Base-by-base conservation (phyloP, 202 grass and related monocot genomes). In the Brachypodium distachyon region DNA sequence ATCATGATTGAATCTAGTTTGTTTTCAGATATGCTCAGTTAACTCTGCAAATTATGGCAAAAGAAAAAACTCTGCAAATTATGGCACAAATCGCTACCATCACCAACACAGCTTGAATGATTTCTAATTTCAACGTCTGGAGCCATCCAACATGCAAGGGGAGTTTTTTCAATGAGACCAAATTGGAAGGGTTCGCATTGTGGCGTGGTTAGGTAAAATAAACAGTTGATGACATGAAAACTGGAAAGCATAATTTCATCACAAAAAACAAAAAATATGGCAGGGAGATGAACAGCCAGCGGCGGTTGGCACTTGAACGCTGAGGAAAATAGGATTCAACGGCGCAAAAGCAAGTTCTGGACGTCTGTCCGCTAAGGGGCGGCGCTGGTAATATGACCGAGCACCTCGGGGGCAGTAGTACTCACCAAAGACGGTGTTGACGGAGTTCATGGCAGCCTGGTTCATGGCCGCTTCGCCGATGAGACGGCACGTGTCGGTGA, bases 351-450 rank as follows among this genome's bases (percentile, higher is more conserved):
- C n/a, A n/a, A n/a, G n/a, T n/a, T n/a, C n/a, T n/a, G n/a, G n/a
- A n/a, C n/a, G n/a, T n/a, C n/a, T n/a, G n/a, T n/a, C n/a, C n/a
- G n/a, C n/a, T n/a, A n/a, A n/a, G n/a, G n/a, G n/a, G n/a, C n/a
- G n/a, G n/a, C n/a, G n/a, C n/a, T n/a, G n/a, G n/a, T n/a, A n/a
- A n/a, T n/a, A n/a, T n/a, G n/a, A n/a, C n/a, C n/a, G n/a, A n/a
- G n/a, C n/a, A n/a, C n/a, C n/a, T n/a, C n/a, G n/a, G n/a, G n/a
- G 2, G 25, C 9, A n/a, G 57, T 7, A 10, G 12, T 37, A 48
- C 80, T 85, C 53, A 90, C 87, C 87, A 29, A 84, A 83, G 43
- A 94, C 85, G 32, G 91, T 94, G 76, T 94, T 94, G 51, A 9
- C 33, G 3, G 88, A 79, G 72, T 94, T 94, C 55, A 84, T 78